Evolutionary conservation across 768 basidiomycete genomes (phyloP), one percentile per base, ranked within the genome.

Genomic region (Pulveroboletus frians): DNA sequence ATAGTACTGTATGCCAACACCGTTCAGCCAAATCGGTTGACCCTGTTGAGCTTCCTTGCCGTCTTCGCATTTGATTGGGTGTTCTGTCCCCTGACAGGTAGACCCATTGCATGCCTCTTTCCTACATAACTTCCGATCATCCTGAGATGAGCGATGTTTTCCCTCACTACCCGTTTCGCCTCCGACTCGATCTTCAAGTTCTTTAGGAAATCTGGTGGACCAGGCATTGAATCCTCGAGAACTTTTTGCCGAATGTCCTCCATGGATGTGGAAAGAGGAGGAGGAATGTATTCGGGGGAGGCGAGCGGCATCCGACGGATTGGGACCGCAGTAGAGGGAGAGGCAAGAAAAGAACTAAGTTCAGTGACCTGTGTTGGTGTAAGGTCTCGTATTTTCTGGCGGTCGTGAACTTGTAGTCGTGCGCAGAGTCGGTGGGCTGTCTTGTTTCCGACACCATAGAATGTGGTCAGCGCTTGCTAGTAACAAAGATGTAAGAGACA

Each of bases 101-200:
- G 69, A 50, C 84, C 81, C 84, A 93, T 91, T 8, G 92, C 92
- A 66, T 98, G 95, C 68, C 93, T 75, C 74, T 83, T 82, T 43
- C 96, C 96, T 43, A 91, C 82, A 68, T 95, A 94, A 57, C 87
- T 92, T 41, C 95, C 95, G 68, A 98, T 92, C 78, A 87, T 87
- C 53, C 91, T 76, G 69, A 93, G 83, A 71, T 96, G 93, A 5
- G 81, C 83, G 66, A 99, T 94, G 66, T 97, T 93, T 67, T 91
- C 91, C 71, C 83, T 80, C 60, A 94, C 76, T 65, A 84, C 78
- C 59, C 87, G 79, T 66, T 76, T 80, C 62, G 94, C 71, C 67
- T 97, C 96, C 17, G 85, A 80, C 72, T 97, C 95, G 52, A 96
- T 85, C 73, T 81, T 85, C 55, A 97, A 66, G 39, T 78, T 76